Evolutionary conservation across 345 rosid species (phyloP), one percentile per base, ranked within the genome.

Genomic region (Capsella bursapastoris): DNA sequence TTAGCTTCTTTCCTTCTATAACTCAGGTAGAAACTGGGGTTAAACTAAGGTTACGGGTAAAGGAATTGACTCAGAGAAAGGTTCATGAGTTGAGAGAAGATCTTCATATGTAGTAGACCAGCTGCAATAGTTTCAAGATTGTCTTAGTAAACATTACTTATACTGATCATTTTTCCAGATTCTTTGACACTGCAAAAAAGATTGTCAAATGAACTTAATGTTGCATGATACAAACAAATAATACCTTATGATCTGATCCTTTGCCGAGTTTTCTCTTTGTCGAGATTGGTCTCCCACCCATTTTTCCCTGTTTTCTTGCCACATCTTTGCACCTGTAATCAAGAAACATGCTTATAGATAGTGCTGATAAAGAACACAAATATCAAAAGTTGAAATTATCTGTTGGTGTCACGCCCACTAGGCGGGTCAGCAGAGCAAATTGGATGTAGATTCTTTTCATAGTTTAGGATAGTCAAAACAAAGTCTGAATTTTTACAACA

Each of bases 101-200:
- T 90, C 98, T 74, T 90, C 98, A 64, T 90, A 90, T 9, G 97
- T 83, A 25, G 86, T 88, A 7, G 97, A 84, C 97, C 98, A 90
- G 87, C 98, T 93, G 88, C 85, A 84, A 64, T 16, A 65, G 16
- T 75, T 64, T 74, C 71, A 48, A 76, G 41, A 73, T 41, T 4
- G 14, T 51, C 47, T 71, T 48, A 56, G 44, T 40, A 4, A 56
- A 35, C 50, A 41, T 6, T 48, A 31, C 22, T 56, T 13, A 7
- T 14, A 15, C 47, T 16, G 8, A 58, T 38, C 53, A n/a, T 41
- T 16, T 16, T 3, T n/a, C n/a, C 49, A 1, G 22, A 47, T 47
- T 47, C 51, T 15, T 18, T 13, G 15, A 40, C 29, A 37, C 28
- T 22, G 5, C 37, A 72, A n/a, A 9, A 38, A 68, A 40, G 38